A percentile compares a stretch with the other conserved stretches of the same genome.
These are phyloP conservation scores for Neurospora intermedia DNA, from an alignment of 495 filamentous ascomycete genomes.

Conservation along the genomic window DNA sequence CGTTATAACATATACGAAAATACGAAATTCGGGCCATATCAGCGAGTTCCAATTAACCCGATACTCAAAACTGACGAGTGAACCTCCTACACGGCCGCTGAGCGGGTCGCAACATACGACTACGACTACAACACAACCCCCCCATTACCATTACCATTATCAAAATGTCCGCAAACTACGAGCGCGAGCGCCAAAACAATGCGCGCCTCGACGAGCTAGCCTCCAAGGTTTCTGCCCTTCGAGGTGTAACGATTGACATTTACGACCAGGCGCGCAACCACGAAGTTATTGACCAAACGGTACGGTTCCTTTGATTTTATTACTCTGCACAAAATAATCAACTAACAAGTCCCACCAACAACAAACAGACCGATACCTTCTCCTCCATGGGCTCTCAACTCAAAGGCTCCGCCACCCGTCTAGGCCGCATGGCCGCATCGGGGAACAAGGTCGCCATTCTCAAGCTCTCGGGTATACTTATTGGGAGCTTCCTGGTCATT, in stretches of 20 bases:
- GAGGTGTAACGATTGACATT: constrained; percentile 96
- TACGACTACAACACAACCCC: not conserved
- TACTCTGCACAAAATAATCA: not conserved
- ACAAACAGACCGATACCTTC: constrained; percentile 42
- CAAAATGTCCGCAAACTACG: constrained; percentile 85
- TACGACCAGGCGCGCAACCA: constrained; percentile 89
- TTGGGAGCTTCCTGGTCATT: constrained; percentile 59
- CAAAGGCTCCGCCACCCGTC: constrained; percentile 74
- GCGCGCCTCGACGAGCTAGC: constrained; percentile 85
- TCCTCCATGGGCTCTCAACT: constrained; percentile 51
- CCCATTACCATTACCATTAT: not conserved
- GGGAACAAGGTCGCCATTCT: constrained; percentile 87
- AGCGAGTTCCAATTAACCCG: not conserved
- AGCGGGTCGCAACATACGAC: not conserved
- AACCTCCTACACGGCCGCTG: not conserved
- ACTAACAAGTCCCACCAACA: not conserved
- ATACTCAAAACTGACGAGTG: not conserved
- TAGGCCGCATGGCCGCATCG: constrained; percentile 82
- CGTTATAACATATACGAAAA: not conserved
- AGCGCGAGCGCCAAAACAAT: constrained; percentile 94
- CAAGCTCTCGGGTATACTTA: constrained; percentile 76
- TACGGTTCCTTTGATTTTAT: constrained; percentile 31
- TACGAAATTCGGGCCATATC: not conserved
- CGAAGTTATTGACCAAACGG: constrained; percentile 73
- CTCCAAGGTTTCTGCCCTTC: constrained; percentile 79